Evolutionary conservation across 116 monocot species (phyloP).

Genomic region (Trichopus zeylanicus): DNA sequence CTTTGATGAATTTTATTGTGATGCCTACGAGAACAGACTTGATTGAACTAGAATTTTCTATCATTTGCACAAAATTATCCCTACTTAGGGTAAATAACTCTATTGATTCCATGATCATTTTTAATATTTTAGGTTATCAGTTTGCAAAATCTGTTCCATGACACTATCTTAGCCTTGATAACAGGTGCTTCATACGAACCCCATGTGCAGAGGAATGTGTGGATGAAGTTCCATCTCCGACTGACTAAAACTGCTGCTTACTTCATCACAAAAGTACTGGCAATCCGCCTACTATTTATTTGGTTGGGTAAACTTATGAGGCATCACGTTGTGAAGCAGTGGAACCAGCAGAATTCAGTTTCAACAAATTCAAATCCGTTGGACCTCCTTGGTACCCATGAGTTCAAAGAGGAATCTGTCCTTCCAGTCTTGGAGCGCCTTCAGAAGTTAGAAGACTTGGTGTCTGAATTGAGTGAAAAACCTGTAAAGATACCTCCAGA

Average conservation of each 20-base stretch:
- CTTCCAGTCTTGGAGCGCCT: conserved; percentile 36
- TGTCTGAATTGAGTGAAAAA: conserved; percentile 27
- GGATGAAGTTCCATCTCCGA: conserved; percentile 7
- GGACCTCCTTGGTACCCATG: not conserved
- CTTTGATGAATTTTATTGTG: too few relatives aligned
- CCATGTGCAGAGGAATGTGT: conserved; percentile 2
- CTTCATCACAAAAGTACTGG: conserved; percentile 24
- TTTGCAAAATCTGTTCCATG: not conserved
- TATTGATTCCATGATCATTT: not conserved
- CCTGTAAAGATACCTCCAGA: conserved; percentile 30
- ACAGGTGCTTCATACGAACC: conserved; percentile 16
- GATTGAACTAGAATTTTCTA: not conserved
- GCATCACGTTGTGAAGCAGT: conserved; percentile 6
- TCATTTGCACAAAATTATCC: not conserved
- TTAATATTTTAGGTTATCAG: not conserved
- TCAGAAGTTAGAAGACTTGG: conserved; percentile 41
- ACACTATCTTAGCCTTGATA: conserved; percentile 4
- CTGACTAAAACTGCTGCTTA: conserved; percentile 4
- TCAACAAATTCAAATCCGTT: conserved; percentile 2
- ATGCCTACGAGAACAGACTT: not conserved
- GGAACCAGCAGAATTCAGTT: not conserved
- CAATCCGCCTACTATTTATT: conserved; percentile 16
- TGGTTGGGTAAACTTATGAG: conserved; percentile 1
- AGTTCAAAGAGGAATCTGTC: conserved; percentile 14
- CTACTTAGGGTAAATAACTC: not conserved